Conservation (phyloP, 2,329 filamentous ascomycete species). For the Colletotrichum costaricense region DNA sequence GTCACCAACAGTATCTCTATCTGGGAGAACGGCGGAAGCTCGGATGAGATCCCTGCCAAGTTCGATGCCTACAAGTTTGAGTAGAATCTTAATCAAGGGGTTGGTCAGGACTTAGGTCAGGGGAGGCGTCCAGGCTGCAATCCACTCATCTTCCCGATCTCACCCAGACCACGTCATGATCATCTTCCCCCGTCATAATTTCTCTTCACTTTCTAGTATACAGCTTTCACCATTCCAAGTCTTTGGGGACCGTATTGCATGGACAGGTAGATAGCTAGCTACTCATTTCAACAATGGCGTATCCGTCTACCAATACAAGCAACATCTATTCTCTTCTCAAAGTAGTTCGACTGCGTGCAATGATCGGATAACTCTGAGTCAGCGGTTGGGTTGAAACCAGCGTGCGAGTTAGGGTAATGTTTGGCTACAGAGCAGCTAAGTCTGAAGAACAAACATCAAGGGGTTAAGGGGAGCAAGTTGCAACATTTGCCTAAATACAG, state of each 20-base stretch:
- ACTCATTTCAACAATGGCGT: neutral
- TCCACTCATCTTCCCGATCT: neutral
- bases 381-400: fast-evolving
- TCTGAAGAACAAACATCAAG: no score
- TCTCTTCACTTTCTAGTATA: neutral
- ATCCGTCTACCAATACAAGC: neutral
- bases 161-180: neutral
- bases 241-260: neutral
- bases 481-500: no score
- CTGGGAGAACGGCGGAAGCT: neutral
- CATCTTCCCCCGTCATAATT: neutral
- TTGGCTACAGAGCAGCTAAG: no score
- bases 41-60: neutral
- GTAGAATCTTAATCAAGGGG: neutral
- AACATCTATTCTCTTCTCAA: neutral
- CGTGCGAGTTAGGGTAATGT: no score
- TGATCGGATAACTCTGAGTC: no score
- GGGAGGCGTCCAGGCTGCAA: neutral
- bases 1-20: neutral
- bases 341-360: no score
- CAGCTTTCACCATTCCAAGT: neutral
- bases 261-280: neutral
- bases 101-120: neutral
- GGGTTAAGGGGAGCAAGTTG: no score
- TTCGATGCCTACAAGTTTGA: neutral